Conservation (phyloP, 768 basidiomycete genomes). For the Lentinula raphanica region DNA sequence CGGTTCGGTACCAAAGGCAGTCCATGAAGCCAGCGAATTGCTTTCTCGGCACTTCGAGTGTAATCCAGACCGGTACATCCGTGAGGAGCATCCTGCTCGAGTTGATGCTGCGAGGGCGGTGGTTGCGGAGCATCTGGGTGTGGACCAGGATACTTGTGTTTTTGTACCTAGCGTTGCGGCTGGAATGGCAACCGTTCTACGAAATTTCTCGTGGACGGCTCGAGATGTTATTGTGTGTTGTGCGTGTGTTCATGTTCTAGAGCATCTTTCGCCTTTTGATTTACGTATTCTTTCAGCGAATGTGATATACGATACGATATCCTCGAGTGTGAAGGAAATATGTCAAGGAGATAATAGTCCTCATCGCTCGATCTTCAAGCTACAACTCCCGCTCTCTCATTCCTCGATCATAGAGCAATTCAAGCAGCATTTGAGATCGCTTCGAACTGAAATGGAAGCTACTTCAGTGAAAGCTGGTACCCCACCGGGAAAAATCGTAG, state of each 20-base stretch:
- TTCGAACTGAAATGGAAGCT: background rate
- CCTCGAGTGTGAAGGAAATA: background rate
- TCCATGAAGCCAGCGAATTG: background rate
- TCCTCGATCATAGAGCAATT: background rate
- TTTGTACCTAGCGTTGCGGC: background rate
- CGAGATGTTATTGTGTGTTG: background rate
- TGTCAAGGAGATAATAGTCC: background rate
- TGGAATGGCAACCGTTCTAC: background rate
- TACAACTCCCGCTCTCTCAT: background rate
- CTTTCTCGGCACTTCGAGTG: background rate
- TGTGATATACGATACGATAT: background rate
- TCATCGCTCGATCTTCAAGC: background rate
- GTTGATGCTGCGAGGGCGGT: background rate
- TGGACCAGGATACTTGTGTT: background rate
- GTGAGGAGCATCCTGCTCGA: background rate
- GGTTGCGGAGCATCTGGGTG: background rate
- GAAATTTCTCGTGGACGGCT: background rate
- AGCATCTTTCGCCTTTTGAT: background rate
- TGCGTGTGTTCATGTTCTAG: background rate
- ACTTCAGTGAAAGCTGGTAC: background rate
- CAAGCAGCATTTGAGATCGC: background rate
- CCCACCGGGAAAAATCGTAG: slow-evolving; percentile 40
- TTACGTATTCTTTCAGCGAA: background rate
- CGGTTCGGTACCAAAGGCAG: background rate
- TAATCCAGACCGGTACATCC: background rate